Percentiles rank a stretch among this genome's conserved stretches.
Evolutionary conservation across 495 filamentous ascomycete genomes (phyloP).

Genomic region (Podospora sp.): DNA sequence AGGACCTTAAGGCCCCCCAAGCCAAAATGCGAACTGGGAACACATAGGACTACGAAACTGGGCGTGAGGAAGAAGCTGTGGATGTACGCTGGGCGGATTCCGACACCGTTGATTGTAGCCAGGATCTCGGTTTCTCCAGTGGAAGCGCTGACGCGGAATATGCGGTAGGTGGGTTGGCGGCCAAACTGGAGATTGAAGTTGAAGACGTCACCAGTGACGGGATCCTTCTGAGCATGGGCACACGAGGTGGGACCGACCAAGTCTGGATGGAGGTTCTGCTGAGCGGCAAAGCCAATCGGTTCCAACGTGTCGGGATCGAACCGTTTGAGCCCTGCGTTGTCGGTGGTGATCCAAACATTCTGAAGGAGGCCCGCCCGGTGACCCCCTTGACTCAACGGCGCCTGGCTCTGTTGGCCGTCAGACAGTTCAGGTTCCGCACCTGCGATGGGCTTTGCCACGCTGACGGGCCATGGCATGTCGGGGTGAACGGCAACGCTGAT

Average conservation of each 20-base stretch:
- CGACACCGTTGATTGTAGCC: conserved; percentile 59
- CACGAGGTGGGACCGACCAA: conserved; percentile 64
- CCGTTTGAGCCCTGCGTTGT: conserved; percentile 56
- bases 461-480: conserved; percentile 52
- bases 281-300: conserved; percentile 62
- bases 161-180: conserved; percentile 52
- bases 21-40: conserved; percentile 56
- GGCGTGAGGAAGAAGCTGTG: conserved; percentile 72
- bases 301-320: conserved; percentile 71
- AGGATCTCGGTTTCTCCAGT: conserved; percentile 70
- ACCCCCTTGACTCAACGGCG: conserved; percentile 6
- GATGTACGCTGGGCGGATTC: conserved; percentile 61
- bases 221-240: conserved; percentile 70
- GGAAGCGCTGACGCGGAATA: conserved; percentile 62
- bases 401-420: neutral
- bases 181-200: conserved; percentile 70
- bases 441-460: conserved; percentile 26
- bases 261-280: conserved; percentile 62
- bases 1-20: conserved; percentile 54
- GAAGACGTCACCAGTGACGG: conserved; percentile 70
- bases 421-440: neutral
- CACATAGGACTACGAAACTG: conserved; percentile 67
- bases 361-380: conserved; percentile 37
- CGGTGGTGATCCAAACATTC: conserved; percentile 63
- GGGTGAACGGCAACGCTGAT: conserved; percentile 64